A percentile compares a stretch with the other conserved stretches of the same genome.
phyloP scores from a whole-genome alignment of 1,284 basidiomycete genomes.

The Coriolopsis trogii region DNA sequence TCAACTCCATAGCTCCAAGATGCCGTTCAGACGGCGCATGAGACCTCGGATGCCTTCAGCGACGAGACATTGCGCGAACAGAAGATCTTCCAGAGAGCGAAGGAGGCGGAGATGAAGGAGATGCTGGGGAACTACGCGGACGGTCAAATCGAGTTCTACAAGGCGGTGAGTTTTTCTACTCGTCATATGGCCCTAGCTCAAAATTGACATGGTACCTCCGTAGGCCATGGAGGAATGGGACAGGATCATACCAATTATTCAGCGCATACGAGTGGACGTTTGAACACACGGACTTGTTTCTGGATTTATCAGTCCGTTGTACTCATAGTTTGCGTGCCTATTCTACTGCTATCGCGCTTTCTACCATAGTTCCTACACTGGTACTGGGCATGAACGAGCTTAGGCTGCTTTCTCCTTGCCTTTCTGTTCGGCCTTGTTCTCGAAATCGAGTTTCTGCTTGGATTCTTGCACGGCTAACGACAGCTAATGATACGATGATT shows the following conservation, averaged over 20 bases:
- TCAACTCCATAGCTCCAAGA: conserved; percentile 77
- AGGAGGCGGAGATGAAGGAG: conserved; percentile 95
- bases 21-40: conserved; percentile 92
- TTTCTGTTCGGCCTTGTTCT: conserved; percentile 33
- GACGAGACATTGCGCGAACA: conserved; percentile 93
- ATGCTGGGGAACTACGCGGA: conserved; percentile 88
- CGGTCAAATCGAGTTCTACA: conserved; percentile 94
- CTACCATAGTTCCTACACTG: not conserved
- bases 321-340: conserved; percentile 16
- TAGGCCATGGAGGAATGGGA: conserved; percentile 95
- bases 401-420: conserved; percentile 33
- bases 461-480: conserved; percentile 82
- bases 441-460: conserved; percentile 55
- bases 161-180: conserved; percentile 59
- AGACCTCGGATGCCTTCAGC: conserved; percentile 94
- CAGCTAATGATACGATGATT: conserved; percentile 45
- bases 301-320: conserved; percentile 25
- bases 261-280: conserved; percentile 86
- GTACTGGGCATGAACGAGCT: not conserved
- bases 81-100: conserved; percentile 85
- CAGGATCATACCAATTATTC: conserved; percentile 82
- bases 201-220: not conserved
- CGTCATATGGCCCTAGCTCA: conserved; percentile 29
- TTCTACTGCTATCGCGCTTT: conserved; percentile 3
- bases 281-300: conserved; percentile 38